Evolutionary conservation across 78 protist species (phyloP).

Genomic region (Cyanophora paradoxa): DNA sequence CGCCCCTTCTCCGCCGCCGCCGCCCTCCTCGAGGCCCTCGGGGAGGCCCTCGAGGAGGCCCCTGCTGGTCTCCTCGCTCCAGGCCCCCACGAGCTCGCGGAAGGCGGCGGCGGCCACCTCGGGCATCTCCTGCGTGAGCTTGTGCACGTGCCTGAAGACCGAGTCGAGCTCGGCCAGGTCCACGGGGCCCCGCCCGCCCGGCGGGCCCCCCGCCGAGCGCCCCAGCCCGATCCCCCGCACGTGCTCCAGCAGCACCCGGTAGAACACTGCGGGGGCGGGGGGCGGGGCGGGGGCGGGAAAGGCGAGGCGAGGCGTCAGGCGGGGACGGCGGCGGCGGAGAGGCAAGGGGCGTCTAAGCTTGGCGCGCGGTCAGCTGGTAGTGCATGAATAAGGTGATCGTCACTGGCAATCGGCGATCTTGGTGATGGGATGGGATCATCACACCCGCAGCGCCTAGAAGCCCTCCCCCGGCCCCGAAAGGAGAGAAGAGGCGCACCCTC

Average conservation of each 20-base stretch:
- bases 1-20: too few species aligned
- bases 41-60: too few species aligned
- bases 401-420: too few species aligned
- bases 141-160: neutral
- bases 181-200: neutral
- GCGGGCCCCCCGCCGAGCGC: neutral
- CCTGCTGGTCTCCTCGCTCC: too few species aligned
- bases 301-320: neutral
- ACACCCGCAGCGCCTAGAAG: neutral
- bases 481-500: too few species aligned
- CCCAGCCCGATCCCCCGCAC: neutral
- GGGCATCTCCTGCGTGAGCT: slow-evolving; percentile 6
- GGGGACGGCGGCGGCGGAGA: neutral
- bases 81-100: neutral
- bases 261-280: neutral
- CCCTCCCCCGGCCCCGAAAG: neutral
- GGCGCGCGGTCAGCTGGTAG: neutral
- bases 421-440: too few species aligned
- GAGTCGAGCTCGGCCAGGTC: neutral
- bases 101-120: neutral
- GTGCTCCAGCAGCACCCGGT: neutral
- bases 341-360: neutral
- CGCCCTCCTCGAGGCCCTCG: too few species aligned
- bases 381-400: neutral
- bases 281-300: neutral